Evolutionary conservation across 1,284 basidiomycete genomes (phyloP).

Genomic region (Retiboletus fuscus): DNA sequence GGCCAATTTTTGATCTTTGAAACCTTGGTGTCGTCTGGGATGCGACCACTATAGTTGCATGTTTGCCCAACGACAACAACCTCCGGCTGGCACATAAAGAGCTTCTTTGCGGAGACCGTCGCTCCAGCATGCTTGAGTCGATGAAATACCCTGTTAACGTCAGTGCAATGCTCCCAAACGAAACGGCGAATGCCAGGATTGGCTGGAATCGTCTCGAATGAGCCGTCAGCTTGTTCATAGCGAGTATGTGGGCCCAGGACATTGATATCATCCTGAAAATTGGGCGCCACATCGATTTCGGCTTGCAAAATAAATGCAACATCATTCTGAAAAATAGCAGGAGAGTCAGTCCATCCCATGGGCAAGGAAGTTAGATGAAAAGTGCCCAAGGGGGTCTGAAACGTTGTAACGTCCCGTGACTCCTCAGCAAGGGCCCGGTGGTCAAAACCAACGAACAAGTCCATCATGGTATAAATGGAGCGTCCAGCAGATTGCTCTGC

Average conservation of each 20-base stretch:
- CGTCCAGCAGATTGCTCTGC: too few relatives aligned
- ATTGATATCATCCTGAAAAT: slow-evolving; percentile 12
- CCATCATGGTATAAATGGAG: too few relatives aligned
- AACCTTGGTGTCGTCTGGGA: slow-evolving; percentile 6
- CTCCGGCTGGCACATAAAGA: slow-evolving; percentile 21
- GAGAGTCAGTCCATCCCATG: slow-evolving; percentile 51
- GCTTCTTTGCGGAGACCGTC: too few relatives aligned
- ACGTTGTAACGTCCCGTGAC: too few relatives aligned
- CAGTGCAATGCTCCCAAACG: too few relatives aligned
- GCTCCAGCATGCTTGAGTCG: slow-evolving; percentile 29
- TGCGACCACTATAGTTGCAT: too few relatives aligned
- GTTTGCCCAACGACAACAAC: slow-evolving; percentile 32
- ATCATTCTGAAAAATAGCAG: too few relatives aligned
- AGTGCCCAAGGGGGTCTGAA: slow-evolving; percentile 29
- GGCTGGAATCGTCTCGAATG: slow-evolving; percentile 43
- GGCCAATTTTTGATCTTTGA: too few relatives aligned
- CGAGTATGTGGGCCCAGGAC: too few relatives aligned
- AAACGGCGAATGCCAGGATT: slow-evolving; percentile 50
- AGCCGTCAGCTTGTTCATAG: slow-evolving; percentile 36
- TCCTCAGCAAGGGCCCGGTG: too few relatives aligned
- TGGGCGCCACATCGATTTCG: too few relatives aligned
- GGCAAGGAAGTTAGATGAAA: slow-evolving; percentile 27
- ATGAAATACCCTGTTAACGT: slow-evolving; percentile 38
- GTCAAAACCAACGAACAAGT: too few relatives aligned
- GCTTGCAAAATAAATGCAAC: slow-evolving; percentile 45